Conservation (phyloP, 345 rosid genomes). For the Dipteronia dyeriana region DNA sequence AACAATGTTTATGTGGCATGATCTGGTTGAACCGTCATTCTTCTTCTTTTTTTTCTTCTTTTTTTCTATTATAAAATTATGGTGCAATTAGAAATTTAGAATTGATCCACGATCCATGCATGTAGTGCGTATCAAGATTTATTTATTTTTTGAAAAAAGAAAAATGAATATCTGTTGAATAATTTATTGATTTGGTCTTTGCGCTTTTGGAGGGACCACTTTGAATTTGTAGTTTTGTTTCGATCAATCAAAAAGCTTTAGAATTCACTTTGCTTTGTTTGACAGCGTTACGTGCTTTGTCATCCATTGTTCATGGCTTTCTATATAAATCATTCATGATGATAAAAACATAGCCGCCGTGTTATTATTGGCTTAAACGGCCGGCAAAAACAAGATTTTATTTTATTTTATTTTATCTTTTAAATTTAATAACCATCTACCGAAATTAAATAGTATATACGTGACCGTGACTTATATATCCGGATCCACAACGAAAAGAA, state of each 20-base stretch:
- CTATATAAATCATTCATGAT: not conserved
- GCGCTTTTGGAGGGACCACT: not conserved
- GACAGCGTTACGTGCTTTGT: not conserved
- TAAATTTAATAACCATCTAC: too few species aligned
- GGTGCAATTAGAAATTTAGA: too few species aligned
- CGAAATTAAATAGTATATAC: too few species aligned
- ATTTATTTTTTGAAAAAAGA: not conserved
- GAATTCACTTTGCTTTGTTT: not conserved
- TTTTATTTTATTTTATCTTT: too few species aligned
- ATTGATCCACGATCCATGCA: not conserved
- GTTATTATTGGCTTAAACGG: not conserved
- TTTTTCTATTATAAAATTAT: not conserved
- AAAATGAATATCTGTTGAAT: not conserved
- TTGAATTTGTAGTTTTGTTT: not conserved
- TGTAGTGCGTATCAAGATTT: not conserved
- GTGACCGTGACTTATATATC: too few species aligned
- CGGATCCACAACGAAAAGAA: too few species aligned
- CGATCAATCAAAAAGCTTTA: not conserved
- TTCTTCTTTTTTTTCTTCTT: too few species aligned
- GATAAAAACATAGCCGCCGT: not conserved
- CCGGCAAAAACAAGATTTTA: too few species aligned
- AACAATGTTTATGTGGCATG: not conserved
- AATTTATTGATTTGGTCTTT: not conserved
- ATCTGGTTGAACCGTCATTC: too few species aligned
- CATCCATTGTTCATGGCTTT: not conserved